Evolutionary conservation across 495 filamentous ascomycete genomes (phyloP), one percentile per base, ranked within the genome.

Genomic region (Annulohypoxylon moriforme): DNA sequence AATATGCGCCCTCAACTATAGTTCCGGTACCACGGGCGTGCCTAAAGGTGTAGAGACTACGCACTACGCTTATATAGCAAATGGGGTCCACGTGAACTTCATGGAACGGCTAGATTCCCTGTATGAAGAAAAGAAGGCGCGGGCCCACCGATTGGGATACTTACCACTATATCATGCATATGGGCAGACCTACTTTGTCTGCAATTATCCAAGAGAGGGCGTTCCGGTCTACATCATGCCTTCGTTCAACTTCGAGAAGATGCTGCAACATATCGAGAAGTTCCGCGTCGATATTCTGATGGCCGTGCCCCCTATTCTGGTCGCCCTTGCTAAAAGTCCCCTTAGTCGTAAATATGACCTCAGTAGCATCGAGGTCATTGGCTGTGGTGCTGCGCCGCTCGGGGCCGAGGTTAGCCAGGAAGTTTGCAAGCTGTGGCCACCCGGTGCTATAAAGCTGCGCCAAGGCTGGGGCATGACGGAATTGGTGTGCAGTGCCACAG

Each of bases 381-480:
- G 80, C 0, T 85, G 81, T 69, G 92, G 92, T 22, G 89, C 89
- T 1, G 90, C 90, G 8, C 90, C 90, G 3, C 79, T 93, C 5
- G 86, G 86, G 0, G 71, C 81, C n/a, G 91, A 93, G 75, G 78
- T 90, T n/a, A 83, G 81, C 71, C 80, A 81, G 0, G 88, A 90
- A 58, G 83, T 88, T 36, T 81, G 88, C 74, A 85, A 81, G 64
- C 68, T 90, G 20, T 89, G 90, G 83, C 85, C 85, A 3, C 78
- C 80, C 10, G 85, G 86, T 22, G 78, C 81, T 24, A 76, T 91
- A 18, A 65, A 70, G 11, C 75, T 95, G 7, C 91, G 89, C 58
- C 93, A 96, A 74, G 93, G 92, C 0, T 96, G 92, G 90, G 93
- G 93, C 5, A 92, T 94, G 89, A 94, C 92, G 0, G 92, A 94